Evolutionary conservation across 176 grass and related monocot genomes (phyloP).

Genomic region (Eleusine indica): DNA sequence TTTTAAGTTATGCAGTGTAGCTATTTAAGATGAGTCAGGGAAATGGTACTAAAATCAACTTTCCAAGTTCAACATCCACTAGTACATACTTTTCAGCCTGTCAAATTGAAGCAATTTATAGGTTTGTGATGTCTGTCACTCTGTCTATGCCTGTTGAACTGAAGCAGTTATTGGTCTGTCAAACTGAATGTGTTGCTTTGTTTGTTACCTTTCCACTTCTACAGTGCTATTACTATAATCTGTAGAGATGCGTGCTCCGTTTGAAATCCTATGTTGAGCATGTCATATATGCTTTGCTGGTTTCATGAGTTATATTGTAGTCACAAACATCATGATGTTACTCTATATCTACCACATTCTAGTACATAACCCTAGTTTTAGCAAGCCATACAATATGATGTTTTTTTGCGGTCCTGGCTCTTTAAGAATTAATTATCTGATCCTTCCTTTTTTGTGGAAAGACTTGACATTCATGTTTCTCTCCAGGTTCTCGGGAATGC

Average conservation of each 20-base stretch:
- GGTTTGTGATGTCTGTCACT: background rate
- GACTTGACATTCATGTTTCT: slow-evolving; percentile 19
- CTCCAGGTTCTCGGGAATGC: slow-evolving; percentile 83
- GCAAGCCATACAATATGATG: background rate
- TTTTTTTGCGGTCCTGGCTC: background rate
- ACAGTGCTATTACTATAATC: background rate
- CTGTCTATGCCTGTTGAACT: background rate
- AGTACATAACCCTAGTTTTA: background rate
- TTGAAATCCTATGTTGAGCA: background rate
- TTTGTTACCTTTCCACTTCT: background rate
- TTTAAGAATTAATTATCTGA: background rate
- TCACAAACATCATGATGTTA: background rate
- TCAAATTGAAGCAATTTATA: background rate
- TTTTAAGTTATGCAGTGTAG: background rate
- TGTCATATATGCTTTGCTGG: background rate
- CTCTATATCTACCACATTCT: background rate
- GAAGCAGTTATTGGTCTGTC: background rate
- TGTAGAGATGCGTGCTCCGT: background rate
- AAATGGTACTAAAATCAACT: slow-evolving; percentile 17
- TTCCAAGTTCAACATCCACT: background rate
- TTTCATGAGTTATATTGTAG: background rate
- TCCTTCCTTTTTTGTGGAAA: background rate
- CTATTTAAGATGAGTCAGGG: background rate
- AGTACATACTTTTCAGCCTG: background rate
- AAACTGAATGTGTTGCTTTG: background rate